Evolutionary conservation across 2,329 filamentous ascomycete genomes (phyloP).

Genomic region (Dryadomyces quercus-mongolicae): DNA sequence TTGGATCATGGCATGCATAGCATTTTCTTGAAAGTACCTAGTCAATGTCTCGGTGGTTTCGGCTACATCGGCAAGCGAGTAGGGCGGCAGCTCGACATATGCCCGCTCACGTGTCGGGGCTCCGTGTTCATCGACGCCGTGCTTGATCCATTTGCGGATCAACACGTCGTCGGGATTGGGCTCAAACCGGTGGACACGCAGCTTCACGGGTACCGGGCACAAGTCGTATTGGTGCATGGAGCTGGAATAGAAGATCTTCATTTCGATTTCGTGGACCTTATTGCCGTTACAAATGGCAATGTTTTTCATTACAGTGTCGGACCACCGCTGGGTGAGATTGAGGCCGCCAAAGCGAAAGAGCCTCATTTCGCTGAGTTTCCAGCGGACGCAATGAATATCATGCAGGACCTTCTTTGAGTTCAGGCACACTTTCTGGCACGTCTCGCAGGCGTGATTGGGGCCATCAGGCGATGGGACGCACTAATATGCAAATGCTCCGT

Average conservation of each 20-base stretch:
- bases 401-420: conserved; percentile 36
- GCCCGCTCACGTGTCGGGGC: background rate
- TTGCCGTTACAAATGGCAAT: conserved; percentile 22
- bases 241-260: conserved; percentile 18
- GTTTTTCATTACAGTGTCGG: conserved; percentile 27
- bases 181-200: conserved; percentile 29
- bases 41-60: conserved; percentile 8
- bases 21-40: conserved; percentile 22
- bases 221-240: conserved; percentile 20
- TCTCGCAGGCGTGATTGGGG: conserved; percentile 20
- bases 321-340: conserved; percentile 30
- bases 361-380: conserved; percentile 27
- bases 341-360: conserved; percentile 32
- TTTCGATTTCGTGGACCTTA: conserved; percentile 20
- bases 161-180: conserved; percentile 25
- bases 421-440: conserved; percentile 24
- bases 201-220: conserved; percentile 21
- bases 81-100: conserved; percentile 8
- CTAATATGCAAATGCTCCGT: background rate
- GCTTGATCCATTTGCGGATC: conserved; percentile 24
- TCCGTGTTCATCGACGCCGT: background rate
- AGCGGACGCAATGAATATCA: conserved; percentile 28
- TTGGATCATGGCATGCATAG: conserved; percentile 17
- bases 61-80: conserved; percentile 5
- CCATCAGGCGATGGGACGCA: conserved; percentile 14